phyloP scores from a whole-genome alignment of 2,329 filamentous ascomycete species.

The Pseudocercospora crystallina region DNA sequence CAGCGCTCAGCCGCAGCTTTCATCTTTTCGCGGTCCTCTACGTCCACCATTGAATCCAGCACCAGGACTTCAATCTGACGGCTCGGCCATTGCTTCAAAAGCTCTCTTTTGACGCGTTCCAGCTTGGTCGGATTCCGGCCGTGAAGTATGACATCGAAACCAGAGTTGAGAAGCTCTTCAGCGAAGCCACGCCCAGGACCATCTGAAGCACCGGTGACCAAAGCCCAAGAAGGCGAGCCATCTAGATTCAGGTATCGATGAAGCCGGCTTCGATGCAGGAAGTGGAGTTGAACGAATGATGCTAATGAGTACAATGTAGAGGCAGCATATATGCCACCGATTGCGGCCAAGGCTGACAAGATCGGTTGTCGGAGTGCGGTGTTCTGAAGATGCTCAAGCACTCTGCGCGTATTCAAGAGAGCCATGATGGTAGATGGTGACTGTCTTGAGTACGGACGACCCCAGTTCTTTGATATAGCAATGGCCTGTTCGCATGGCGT shows the following conservation, averaged over 20 bases:
- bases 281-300: conserved; percentile 25
- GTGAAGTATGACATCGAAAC: conserved; percentile 58
- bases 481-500: too few species aligned
- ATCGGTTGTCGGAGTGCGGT: background rate
- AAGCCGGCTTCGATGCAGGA: conserved; percentile 16
- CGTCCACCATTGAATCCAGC: conserved; percentile 40
- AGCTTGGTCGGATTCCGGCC: conserved; percentile 53
- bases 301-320: conserved; percentile 15
- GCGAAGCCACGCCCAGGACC: conserved; percentile 54
- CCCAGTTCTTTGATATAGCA: too few species aligned
- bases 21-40: conserved; percentile 26
- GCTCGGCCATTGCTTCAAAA: conserved; percentile 42
- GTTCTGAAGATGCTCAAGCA: background rate
- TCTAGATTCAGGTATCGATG: background rate
- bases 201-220: conserved; percentile 52
- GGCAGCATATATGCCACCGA: conserved; percentile 6
- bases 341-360: conserved; percentile 1
- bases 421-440: too few species aligned
- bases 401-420: too few species aligned
- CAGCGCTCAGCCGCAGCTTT: background rate
- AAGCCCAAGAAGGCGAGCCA: conserved; percentile 5
- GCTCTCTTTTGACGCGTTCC: conserved; percentile 36
- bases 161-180: conserved; percentile 47
- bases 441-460: too few species aligned
- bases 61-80: conserved; percentile 42